Base-by-base conservation (phyloP, 176 grass and related monocot species). In the Avena atlantica region DNA sequence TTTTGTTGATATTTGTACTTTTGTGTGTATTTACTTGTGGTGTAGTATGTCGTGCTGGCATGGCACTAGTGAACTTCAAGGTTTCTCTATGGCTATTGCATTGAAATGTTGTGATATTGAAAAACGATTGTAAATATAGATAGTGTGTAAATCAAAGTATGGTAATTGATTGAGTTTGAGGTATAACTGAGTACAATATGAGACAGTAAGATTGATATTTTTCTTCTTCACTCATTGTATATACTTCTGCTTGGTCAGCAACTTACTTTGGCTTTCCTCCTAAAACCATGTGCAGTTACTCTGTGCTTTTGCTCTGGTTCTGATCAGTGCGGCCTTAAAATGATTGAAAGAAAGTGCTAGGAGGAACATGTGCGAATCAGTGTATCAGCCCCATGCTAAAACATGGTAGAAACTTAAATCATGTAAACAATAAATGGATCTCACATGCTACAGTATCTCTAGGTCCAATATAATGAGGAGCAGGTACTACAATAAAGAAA, bases 111-210 rank as follows among this genome's bases (percentile, higher is more conserved):
- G 76, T 70, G 42, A 36, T 81, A 44, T 48, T 27, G 50, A 80
- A 69, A 69, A 75, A 53, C 6, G n/a, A 21, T 8, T 91, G 89
- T 91, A 81, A 78, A 91, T 88, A 85, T 82, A 85, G 78, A 55
- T 68, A 82, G 63, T 64, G 82, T 81, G 76, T 85, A 81, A 63
- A 76, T 70, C 17, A 29, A 65, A 20, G 70, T 76, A 25, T 77
- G 87, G 53, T 64, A 44, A 44, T 83, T 72, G 60, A 83, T 83
- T 78, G 24, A 70, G 37, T 79, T 29, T 75, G 72, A 27, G 63
- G 69, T 78, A 66, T 66, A 78, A 71, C 24, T 27, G n/a, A 63
- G 78, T 72, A 44, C 48, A 79, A 55, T 34, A 84, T 81, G 71
- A 10, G 80, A 9, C 34, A 34, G 9, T 31, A 37, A 49, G 70